These are phyloP conservation scores for Monosporozyma yasuniensis DNA, from an alignment of 805 yeast genomes.

Conservation along the genomic window DNA sequence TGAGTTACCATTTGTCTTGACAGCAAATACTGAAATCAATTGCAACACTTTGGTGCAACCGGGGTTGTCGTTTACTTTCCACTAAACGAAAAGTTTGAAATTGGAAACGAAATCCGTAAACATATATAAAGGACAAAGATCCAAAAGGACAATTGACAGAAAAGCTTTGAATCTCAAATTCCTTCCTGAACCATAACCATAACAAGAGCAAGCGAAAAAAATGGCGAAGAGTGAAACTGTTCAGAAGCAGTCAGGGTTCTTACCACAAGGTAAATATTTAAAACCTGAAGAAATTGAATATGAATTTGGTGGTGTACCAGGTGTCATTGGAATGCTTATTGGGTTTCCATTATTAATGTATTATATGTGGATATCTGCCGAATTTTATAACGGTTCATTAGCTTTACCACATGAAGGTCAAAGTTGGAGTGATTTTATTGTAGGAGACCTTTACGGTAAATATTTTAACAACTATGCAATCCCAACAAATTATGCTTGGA, in stretches of 20 bases:
- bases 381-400: constrained; percentile 63
- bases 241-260: constrained; percentile 7
- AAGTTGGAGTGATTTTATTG: constrained; percentile 41
- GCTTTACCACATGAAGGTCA: constrained; percentile 63
- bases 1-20: background rate
- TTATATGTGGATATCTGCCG: constrained; percentile 91
- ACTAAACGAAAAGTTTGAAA: background rate
- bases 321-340: constrained; percentile 83
- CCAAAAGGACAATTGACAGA: background rate
- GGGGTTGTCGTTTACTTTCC: background rate
- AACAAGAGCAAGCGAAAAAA: background rate
- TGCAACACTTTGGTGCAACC: background rate
- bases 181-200: background rate
- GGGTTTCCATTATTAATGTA: constrained; percentile 93
- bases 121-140: background rate
- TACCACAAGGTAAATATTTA: constrained; percentile 34
- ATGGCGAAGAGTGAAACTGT: background rate
- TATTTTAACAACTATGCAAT: constrained; percentile 44
- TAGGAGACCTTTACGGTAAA: constrained; percentile 31
- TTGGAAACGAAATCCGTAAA: background rate
- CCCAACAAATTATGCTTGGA: constrained; percentile 57
- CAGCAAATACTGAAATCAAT: background rate
- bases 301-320: constrained; percentile 91
- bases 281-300: constrained; percentile 52
- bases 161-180: too few relatives aligned